Percentiles rank a stretch among this genome's conserved stretches.
phyloP scores from a whole-genome alignment of 2,329 filamentous ascomycete genomes.

The Penicillium sclerotigenum region DNA sequence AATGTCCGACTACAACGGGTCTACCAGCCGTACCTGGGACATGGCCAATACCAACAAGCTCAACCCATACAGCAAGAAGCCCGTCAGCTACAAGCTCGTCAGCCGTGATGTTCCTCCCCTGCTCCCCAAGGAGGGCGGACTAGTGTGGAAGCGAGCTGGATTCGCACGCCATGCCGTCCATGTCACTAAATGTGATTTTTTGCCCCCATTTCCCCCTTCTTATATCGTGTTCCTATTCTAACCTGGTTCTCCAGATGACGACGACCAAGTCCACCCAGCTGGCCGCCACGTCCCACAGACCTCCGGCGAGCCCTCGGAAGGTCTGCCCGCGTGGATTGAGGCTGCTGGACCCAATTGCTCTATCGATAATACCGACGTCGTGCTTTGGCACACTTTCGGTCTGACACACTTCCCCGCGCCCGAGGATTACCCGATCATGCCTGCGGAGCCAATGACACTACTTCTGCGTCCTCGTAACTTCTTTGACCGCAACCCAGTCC shows the following conservation, averaged over 20 bases:
- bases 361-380: constrained; percentile 79
- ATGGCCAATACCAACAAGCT: constrained; percentile 79
- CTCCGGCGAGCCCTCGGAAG: constrained; percentile 70
- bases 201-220: constrained; percentile 8
- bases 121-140: constrained; percentile 72
- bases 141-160: constrained; percentile 86
- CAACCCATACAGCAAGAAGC: constrained; percentile 84
- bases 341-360: constrained; percentile 60
- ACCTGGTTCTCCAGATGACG: constrained; percentile 57
- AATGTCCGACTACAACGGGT: constrained; percentile 76
- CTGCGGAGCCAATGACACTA: constrained; percentile 77
- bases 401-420: constrained; percentile 84
- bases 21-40: constrained; percentile 81
- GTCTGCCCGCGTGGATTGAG: constrained; percentile 72
- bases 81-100: constrained; percentile 82
- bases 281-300: constrained; percentile 87
- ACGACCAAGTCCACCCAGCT: constrained; percentile 79
- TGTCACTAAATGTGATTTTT: constrained; percentile 73
- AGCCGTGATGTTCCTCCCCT: constrained; percentile 77
- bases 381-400: constrained; percentile 93
- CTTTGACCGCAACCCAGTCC: constrained; percentile 72
- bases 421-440: constrained; percentile 93
- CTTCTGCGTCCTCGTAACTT: constrained; percentile 77
- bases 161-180: constrained; percentile 85
- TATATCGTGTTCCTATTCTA: neutral